A percentile compares a stretch with the other conserved stretches of the same genome.
These are phyloP conservation scores for Bruguiera hainesii DNA, from an alignment of 441 rosid genomes.

Conservation along the genomic window DNA sequence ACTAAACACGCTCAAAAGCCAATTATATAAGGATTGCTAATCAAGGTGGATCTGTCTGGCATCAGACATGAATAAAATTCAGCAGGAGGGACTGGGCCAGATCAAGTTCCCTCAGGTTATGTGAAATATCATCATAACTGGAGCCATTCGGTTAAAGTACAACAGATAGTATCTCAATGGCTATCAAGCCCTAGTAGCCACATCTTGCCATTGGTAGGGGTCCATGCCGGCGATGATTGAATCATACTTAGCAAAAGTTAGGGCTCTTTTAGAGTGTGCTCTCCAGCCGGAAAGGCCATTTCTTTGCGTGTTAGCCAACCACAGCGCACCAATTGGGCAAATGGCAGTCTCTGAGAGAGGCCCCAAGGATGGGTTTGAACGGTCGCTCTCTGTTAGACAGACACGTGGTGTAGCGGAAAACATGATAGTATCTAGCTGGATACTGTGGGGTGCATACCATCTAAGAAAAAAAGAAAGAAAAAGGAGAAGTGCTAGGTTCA, in stretches of 20 bases:
- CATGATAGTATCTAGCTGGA: not conserved
- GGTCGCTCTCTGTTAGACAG: not conserved
- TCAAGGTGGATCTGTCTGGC: no score
- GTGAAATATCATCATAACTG: constrained; percentile 7
- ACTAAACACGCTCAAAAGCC: not conserved
- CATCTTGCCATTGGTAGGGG: constrained; percentile 22
- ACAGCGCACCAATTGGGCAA: constrained; percentile 12
- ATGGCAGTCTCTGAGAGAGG: constrained; percentile 18
- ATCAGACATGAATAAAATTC: not conserved
- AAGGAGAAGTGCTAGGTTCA: not conserved
- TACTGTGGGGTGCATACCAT: not conserved
- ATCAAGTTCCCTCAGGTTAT: not conserved
- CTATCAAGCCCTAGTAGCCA: constrained; percentile 22
- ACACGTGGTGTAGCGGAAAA: not conserved
- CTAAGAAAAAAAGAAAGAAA: not conserved
- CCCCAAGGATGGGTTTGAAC: not conserved
- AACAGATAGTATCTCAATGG: not conserved
- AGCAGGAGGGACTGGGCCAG: constrained; percentile 3
- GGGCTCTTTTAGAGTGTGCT: constrained; percentile 15
- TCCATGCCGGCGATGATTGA: constrained; percentile 11
- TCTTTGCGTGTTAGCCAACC: constrained; percentile 14
- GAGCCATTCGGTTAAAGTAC: not conserved
- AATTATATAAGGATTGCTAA: no score
- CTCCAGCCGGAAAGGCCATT: not conserved
- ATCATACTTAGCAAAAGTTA: not conserved